Evolutionary conservation across 2,329 filamentous ascomycete species (phyloP).

Genomic region (Sarocladiaceae sp.): DNA sequence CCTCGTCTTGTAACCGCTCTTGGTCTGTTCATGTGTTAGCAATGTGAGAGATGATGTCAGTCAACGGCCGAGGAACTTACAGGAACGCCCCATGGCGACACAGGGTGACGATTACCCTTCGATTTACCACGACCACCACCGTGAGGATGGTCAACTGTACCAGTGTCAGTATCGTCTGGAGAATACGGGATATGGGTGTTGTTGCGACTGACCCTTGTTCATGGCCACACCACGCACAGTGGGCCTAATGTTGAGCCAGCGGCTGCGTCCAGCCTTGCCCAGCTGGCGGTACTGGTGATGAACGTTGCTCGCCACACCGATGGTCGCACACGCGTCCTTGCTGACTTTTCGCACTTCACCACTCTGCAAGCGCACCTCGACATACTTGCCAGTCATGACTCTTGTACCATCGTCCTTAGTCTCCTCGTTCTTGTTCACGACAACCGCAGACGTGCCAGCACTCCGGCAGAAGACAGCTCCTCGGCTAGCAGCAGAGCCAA

Average conservation of each 20-base stretch:
- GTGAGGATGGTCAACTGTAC: conserved; percentile 82
- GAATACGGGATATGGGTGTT: background rate
- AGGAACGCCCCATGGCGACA: conserved; percentile 93
- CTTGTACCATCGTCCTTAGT: conserved; percentile 52
- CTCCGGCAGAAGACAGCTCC: conserved; percentile 89
- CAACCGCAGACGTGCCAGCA: conserved; percentile 84
- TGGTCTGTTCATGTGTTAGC: no score
- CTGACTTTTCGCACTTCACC: conserved; percentile 86
- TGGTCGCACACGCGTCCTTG: conserved; percentile 88
- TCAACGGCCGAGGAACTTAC: conserved; percentile 50
- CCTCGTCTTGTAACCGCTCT: conserved; percentile 88
- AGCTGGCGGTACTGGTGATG: conserved; percentile 86
- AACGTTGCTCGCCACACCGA: conserved; percentile 89
- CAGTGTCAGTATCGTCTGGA: conserved; percentile 1
- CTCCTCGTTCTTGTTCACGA: conserved; percentile 83
- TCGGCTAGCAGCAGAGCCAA: conserved; percentile 68
- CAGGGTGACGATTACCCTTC: conserved; percentile 93
- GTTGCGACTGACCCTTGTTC: conserved; percentile 71
- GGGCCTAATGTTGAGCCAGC: conserved; percentile 90
- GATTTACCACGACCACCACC: conserved; percentile 99
- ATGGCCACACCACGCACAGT: conserved; percentile 97
- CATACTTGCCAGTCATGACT: conserved; percentile 65
- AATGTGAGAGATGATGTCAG: conserved; percentile 26
- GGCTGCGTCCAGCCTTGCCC: conserved; percentile 88
- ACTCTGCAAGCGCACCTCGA: conserved; percentile 82